Evolutionary conservation across 2,329 filamentous ascomycete genomes (phyloP).

Genomic region (Colletotrichum shisoi): DNA sequence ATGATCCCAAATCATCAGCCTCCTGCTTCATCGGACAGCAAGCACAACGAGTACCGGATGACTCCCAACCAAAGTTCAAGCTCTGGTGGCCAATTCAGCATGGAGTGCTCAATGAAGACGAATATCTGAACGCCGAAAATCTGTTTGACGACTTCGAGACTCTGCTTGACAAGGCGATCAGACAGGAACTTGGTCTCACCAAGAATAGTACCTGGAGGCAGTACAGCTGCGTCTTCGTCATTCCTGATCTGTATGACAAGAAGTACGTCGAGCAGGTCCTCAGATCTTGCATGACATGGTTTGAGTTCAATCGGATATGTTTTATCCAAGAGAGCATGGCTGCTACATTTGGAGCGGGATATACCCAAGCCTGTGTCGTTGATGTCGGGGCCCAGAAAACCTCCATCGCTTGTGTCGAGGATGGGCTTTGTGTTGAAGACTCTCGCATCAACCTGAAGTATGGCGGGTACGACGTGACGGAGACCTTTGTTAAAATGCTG

Average conservation of each 20-base stretch:
- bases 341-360: slow-evolving; percentile 92
- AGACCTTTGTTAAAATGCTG: slow-evolving; percentile 98
- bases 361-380: slow-evolving; percentile 91
- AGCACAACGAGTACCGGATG: slow-evolving; percentile 86
- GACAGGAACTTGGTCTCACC: slow-evolving; percentile 80
- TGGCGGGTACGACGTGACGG: slow-evolving; percentile 90
- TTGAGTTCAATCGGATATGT: slow-evolving; percentile 86
- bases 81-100: slow-evolving; percentile 89
- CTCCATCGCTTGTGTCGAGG: slow-evolving; percentile 94
- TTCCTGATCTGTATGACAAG: slow-evolving; percentile 96
- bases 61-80: slow-evolving; percentile 87
- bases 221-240: slow-evolving; percentile 96
- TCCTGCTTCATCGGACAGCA: slow-evolving; percentile 80
- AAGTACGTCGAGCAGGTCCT: slow-evolving; percentile 85
- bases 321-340: slow-evolving; percentile 97
- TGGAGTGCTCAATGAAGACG: slow-evolving; percentile 88
- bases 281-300: slow-evolving; percentile 85
- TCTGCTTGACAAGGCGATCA: slow-evolving; percentile 85
- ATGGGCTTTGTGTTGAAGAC: slow-evolving; percentile 93
- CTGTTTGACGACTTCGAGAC: slow-evolving; percentile 87
- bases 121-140: slow-evolving; percentile 81
- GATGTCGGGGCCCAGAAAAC: slow-evolving; percentile 98
- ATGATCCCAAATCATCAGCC: slow-evolving; percentile 68
- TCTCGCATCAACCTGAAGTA: slow-evolving; percentile 95
- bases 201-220: slow-evolving; percentile 83